Conservation (phyloP, 371 early-diverging fungal genomes). For the Catenaria anguillulae region DNA sequence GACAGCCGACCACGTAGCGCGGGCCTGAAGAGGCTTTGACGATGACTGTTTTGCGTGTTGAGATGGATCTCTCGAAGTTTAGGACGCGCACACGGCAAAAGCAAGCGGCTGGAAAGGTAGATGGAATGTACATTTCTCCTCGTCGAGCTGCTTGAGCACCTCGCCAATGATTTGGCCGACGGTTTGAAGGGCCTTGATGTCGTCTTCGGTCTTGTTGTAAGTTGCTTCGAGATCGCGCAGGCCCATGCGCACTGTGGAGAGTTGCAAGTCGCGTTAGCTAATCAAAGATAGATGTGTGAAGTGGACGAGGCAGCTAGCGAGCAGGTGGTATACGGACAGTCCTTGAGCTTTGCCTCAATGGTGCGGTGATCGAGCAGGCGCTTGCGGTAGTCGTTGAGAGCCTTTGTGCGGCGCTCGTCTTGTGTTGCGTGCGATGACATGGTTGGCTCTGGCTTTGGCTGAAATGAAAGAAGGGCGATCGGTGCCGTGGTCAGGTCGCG, state of each 20-base stretch:
- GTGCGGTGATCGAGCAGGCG: conserved; percentile 84
- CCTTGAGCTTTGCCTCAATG: conserved; percentile 85
- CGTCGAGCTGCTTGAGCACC: conserved; percentile 94
- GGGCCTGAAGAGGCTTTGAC: conserved; percentile 98
- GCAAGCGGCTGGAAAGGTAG: too few species aligned
- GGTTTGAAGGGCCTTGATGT: conserved; percentile 95
- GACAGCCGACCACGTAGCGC: conserved; percentile 98
- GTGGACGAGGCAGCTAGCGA: background rate
- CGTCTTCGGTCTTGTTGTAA: conserved; percentile 93
- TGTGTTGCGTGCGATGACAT: background rate
- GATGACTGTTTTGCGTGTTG: conserved; percentile 29
- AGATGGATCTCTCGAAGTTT: too few species aligned
- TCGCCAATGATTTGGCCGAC: conserved; percentile 99
- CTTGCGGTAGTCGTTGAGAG: conserved; percentile 68
- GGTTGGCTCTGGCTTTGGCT: background rate
- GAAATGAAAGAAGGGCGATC: background rate
- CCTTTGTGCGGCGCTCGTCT: conserved; percentile 50
- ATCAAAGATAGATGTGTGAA: background rate
- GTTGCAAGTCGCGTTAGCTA: conserved; percentile 7
- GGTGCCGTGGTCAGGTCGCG: background rate
- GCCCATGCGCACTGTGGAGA: conserved; percentile 69
- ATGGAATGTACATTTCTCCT: conserved; percentile 53
- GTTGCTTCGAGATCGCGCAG: conserved; percentile 68
- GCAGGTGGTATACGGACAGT: conserved; percentile 36
- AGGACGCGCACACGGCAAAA: too few species aligned